phyloP scores from a whole-genome alignment of 805 yeast genomes.

The Myxozyma mucilagina region DNA sequence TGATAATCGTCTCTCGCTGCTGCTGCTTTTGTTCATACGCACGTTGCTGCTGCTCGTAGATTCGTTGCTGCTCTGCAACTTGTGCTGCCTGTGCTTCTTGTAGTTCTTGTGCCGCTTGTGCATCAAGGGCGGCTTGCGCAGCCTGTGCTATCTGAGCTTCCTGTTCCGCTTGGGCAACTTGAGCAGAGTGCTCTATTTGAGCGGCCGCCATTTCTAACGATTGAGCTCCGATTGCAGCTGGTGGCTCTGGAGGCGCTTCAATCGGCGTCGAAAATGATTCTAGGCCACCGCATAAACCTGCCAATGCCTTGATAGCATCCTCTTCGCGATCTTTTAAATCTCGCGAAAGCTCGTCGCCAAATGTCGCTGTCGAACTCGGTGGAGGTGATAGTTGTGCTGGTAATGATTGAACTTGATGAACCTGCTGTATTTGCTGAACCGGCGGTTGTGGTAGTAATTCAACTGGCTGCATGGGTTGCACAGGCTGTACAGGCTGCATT shows the following conservation, averaged over 20 bases:
- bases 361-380: background rate
- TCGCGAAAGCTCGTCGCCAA: slow-evolving; percentile 1
- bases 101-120: slow-evolving; percentile 16
- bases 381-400: background rate
- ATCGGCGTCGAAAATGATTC: background rate
- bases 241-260: background rate
- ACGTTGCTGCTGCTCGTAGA: slow-evolving; percentile 3
- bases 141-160: slow-evolving; percentile 1
- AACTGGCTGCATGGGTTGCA: background rate
- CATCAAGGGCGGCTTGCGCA: background rate
- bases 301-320: slow-evolving; percentile 34
- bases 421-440: background rate
- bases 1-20: background rate
- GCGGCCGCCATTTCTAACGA: background rate
- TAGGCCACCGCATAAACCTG: slow-evolving; percentile 33
- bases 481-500: background rate
- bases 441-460: background rate
- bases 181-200: background rate
- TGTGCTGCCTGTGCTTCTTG: slow-evolving; percentile 4
- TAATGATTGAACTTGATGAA: background rate
- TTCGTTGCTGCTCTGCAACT: background rate
- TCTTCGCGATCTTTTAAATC: slow-evolving; percentile 32
- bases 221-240: background rate
- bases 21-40: slow-evolving; percentile 7
- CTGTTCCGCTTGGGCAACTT: slow-evolving; percentile 12